A percentile compares a stretch with the other conserved stretches of the same genome.
phyloP scores from a whole-genome alignment of 345 rosid species.

The Arabis alpina region DNA sequence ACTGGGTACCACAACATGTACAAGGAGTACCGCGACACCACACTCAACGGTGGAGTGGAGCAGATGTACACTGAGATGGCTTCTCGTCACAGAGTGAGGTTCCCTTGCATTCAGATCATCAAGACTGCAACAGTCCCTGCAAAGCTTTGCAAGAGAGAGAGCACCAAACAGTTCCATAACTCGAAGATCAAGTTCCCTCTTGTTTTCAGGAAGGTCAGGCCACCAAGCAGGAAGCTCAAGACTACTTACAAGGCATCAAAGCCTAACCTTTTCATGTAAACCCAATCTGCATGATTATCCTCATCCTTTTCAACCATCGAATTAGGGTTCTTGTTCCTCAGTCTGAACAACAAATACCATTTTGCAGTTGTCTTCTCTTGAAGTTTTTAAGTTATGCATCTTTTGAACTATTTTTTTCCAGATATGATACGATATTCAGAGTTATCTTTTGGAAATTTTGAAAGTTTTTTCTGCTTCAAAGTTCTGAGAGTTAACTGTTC shows the following conservation, averaged over 20 bases:
- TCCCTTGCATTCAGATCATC: conserved; percentile 70
- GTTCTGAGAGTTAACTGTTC: neutral
- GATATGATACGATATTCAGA: conserved; percentile 13
- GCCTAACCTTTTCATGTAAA: conserved; percentile 62
- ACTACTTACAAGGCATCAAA: conserved; percentile 60
- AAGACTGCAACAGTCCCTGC: conserved; percentile 63
- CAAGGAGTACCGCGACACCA: conserved; percentile 64
- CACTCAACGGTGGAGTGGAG: conserved; percentile 64
- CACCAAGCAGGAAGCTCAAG: conserved; percentile 66
- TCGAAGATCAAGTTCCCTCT: conserved; percentile 61
- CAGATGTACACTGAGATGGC: conserved; percentile 80
- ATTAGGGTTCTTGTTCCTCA: conserved; percentile 20
- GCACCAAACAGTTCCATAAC: conserved; percentile 68
- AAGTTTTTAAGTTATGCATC: conserved; percentile 7
- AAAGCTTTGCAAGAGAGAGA: conserved; percentile 59
- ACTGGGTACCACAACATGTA: conserved; percentile 66
- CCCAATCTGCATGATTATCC: conserved; percentile 2
- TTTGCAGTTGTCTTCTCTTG: conserved; percentile 3
- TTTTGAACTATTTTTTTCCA: conserved; percentile 12
- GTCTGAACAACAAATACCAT: conserved; percentile 10
- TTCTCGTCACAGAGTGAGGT: conserved; percentile 68
- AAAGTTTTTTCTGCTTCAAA: conserved; percentile 11
- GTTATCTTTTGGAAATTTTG: neutral
- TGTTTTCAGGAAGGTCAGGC: conserved; percentile 58
- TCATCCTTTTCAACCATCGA: conserved; percentile 12